Conservation (phyloP, 805 yeast genomes). For the Starmera amethionina region DNA sequence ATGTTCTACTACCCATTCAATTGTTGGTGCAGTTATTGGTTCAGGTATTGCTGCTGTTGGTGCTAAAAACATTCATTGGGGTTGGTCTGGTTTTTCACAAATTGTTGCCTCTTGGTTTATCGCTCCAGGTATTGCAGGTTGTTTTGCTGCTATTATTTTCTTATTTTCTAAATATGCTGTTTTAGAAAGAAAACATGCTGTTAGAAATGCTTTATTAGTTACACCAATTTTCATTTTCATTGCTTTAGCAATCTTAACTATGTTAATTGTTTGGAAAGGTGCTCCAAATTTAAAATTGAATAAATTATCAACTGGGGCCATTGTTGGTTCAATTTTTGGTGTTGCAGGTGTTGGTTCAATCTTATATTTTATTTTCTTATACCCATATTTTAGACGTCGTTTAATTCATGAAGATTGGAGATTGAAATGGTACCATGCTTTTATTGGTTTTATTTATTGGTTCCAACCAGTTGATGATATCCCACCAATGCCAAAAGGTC, state of each 20-base stretch:
- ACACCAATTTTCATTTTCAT: constrained; percentile 54
- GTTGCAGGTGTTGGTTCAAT: constrained; percentile 48
- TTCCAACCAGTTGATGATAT: constrained; percentile 46
- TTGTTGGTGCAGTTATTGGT: constrained; percentile 69
- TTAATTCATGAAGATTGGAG: constrained; percentile 59
- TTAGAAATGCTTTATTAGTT: constrained; percentile 45
- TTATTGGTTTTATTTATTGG: constrained; percentile 46
- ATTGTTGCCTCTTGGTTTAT: constrained; percentile 75
- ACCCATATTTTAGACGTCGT: constrained; percentile 55
- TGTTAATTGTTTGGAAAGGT: constrained; percentile 76
- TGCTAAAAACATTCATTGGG: constrained; percentile 53
- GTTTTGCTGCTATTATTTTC: constrained; percentile 48
- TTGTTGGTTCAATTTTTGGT: constrained; percentile 52
- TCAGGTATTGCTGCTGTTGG: constrained; percentile 69
- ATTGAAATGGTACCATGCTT: constrained; percentile 43
- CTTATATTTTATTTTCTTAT: constrained; percentile 42
- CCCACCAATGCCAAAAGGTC: constrained; percentile 60
- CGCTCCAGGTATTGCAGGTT: constrained; percentile 65
- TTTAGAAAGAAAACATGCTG: constrained; percentile 45
- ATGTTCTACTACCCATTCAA: constrained; percentile 75
- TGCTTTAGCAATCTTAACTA: constrained; percentile 54
- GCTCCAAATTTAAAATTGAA: constrained; percentile 57
- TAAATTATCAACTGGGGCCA: constrained; percentile 40
- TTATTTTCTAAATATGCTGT: constrained; percentile 50
- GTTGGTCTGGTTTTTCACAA: constrained; percentile 65